Evolutionary conservation across 2,329 filamentous ascomycete genomes (phyloP).

Genomic region (Ophiostoma populinum): DNA sequence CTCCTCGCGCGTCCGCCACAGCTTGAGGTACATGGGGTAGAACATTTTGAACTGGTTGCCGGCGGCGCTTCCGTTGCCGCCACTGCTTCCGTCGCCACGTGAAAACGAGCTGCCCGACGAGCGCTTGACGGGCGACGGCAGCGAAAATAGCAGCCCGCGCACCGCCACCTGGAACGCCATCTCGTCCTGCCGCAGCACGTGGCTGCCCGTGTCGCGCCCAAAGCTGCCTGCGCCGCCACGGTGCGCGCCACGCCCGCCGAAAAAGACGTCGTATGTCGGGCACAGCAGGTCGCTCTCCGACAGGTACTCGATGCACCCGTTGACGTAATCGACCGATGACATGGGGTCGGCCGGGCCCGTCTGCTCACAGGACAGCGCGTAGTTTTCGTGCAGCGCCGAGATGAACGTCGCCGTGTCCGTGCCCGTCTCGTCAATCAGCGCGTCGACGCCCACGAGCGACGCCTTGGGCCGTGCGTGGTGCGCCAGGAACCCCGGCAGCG

Average conservation of each 20-base stretch:
- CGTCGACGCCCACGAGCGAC: constrained; percentile 52
- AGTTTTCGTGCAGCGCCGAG: constrained; percentile 49
- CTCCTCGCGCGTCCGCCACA: constrained; percentile 76
- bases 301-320: constrained; percentile 69
- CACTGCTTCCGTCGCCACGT: constrained; percentile 1
- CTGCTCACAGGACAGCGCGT: constrained; percentile 62
- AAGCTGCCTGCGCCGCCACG: constrained; percentile 20
- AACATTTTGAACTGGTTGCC: constrained; percentile 73
- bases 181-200: constrained; percentile 77
- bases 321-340: constrained; percentile 59
- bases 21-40: constrained; percentile 66
- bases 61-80: constrained; percentile 22
- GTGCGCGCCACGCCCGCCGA: constrained; percentile 33
- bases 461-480: constrained; percentile 40
- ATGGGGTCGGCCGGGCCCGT: constrained; percentile 29
- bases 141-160: constrained; percentile 65
- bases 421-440: constrained; percentile 80
- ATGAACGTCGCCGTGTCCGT: constrained; percentile 52
- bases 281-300: constrained; percentile 79
- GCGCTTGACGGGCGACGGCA: constrained; percentile 76
- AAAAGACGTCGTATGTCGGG: constrained; percentile 51
- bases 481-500: constrained; percentile 40
- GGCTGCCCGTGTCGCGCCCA: constrained; percentile 43
- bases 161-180: constrained; percentile 86
- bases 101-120: constrained; percentile 25